Evolutionary conservation across 2,329 filamentous ascomycete genomes (phyloP), one percentile per base, ranked within the genome.

Genomic region (Trichoderma semiorbis): DNA sequence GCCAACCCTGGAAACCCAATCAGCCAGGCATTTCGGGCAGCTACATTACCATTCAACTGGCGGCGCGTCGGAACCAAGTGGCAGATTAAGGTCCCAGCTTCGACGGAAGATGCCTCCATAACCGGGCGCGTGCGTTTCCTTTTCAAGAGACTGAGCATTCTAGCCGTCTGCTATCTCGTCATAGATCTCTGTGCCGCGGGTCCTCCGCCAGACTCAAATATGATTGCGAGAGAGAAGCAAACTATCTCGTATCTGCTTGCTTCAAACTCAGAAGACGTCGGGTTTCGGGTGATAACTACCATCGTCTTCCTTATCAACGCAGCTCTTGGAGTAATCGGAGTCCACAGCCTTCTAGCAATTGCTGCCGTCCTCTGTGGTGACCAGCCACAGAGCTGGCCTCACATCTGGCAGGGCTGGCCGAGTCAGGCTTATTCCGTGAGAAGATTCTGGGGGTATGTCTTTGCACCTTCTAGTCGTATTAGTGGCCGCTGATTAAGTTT

Each of bases 21-120:
- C 26, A 24, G 2, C 8, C 39, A 16, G 39, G 62, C 39, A 50
- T 32, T 64, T 64, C 62, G 39, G 36, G 62, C 62, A 50, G 62
- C 62, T 28, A 50, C 39, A 32, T 50, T 64, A 30, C 62, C 62
- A 32, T 64, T 64, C 62, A 50, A 64, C 39, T 64, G 39, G 62
- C 62, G 62, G 39, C 39, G 62, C 62, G 21, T 64, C 39, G 39
- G 62, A 64, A 64, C 62, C 7, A 50, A 64, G 62, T 64, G 62
- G 62, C 62, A 64, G 39, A 50, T 64, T 1, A 50, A 50, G 26
- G 39, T 32, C 62, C 26, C 62, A 50, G 43, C 43, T 6, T 50
- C 43, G 43, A 21, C 43, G 43, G 43, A 50, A 50, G 43, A 50
- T 50, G n/a, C 7, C 43, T 50, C 43, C 43, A 50, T 50, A 21